Evolutionary conservation across 129 eudicot genomes (phyloP), one percentile per base, ranked within the genome.

Genomic region (Flaveria robusta): DNA sequence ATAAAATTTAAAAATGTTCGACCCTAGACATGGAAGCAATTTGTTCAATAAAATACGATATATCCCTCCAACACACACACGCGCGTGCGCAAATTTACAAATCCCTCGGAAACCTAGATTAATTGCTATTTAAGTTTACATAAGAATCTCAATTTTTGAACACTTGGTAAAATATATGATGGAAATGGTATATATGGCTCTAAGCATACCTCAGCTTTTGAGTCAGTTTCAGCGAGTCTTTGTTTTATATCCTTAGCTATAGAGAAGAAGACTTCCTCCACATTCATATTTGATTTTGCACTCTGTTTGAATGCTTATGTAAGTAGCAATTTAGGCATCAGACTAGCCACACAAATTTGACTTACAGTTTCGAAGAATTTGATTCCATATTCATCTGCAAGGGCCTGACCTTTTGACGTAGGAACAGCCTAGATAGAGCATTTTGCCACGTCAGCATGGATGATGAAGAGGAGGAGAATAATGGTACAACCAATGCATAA

Each of bases 351-450:
- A 73, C 27, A 75, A 52, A 46, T 66, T 65, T 55, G 34, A 81
- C 97, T 89, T 85, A 92, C 97, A 73, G 97, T 88, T 83, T 92
- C 97, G 16, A 92, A 92, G 77, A 92, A 92, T 74, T 92, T 92
- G 58, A 89, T 92, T 77, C 97, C 96, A 72, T 92, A 92, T 68
- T 92, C 97, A 83, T 92, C 97, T 76, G 98, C 98, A 67, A 92
- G 91, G 68, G 98, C 98, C 79, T 89, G 96, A 55, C 98, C 96
- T 87, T 88, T 92, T 46, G 96, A 73, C 22, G 96, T 92, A 18
- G 98, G 98, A 80, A 92, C 92, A 39, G 94, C 98, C 98, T 92
- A 77, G 9, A 83, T 50, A 70, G 29, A 45, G 60, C 34, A 79
- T 31, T 72, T 74, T 34, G 46, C 66, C 74, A 52, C 50, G 75